These are phyloP conservation scores for Diplocarpon rosae DNA, from an alignment of 2,329 filamentous ascomycete species.

Conservation along the genomic window DNA sequence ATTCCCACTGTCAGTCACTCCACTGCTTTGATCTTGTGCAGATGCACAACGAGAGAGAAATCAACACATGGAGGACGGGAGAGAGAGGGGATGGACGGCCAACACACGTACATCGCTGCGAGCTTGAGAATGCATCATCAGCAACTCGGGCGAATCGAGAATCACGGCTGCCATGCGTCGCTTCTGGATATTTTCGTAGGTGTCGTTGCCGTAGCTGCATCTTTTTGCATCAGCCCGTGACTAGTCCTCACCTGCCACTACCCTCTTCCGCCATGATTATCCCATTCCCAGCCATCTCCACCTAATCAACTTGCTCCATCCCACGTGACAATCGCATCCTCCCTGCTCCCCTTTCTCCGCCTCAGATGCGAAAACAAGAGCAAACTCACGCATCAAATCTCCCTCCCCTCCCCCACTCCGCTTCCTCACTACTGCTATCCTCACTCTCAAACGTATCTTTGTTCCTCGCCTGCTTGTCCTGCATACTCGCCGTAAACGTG, in stretches of 20 bases:
- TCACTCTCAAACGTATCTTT: conserved; percentile 39
- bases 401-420: not conserved
- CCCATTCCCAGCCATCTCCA: not conserved
- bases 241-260: no score
- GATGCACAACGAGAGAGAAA: no score
- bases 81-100: not conserved
- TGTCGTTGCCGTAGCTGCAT: conserved; percentile 19
- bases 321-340: not conserved
- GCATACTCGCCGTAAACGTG: conserved; percentile 39
- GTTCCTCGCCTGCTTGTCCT: conserved; percentile 47
- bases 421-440: conserved; percentile 3
- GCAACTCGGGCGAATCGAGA: conserved; percentile 44
- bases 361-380: not conserved
- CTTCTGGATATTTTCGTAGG: conserved; percentile 15
- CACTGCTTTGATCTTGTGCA: no score
- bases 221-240: not conserved
- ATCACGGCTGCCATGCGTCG: conserved; percentile 41
- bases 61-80: not conserved
- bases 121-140: conserved; percentile 48
- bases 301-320: no score
- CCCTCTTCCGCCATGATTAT: not conserved
- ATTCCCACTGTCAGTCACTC: not conserved
- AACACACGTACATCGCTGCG: conserved; percentile 38
- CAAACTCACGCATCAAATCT: conserved; percentile 3
- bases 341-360: not conserved